phyloP scores from a whole-genome alignment of 768 basidiomycete genomes.

The Amyloporia xantha region DNA sequence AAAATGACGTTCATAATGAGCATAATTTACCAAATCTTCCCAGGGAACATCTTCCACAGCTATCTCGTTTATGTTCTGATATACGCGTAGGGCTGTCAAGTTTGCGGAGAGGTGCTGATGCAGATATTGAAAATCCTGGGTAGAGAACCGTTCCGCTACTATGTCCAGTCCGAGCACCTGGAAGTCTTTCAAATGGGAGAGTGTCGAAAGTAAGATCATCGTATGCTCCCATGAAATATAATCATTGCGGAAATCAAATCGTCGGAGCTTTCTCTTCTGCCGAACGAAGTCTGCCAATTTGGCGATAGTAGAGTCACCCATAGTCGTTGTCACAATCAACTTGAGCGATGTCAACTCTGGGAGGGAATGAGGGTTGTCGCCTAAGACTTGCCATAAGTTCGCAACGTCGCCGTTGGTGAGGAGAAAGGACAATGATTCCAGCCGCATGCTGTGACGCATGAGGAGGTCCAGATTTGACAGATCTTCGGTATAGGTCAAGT shows the following conservation, averaged over 20 bases:
- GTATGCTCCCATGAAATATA: neutral
- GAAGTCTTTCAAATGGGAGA: neutral
- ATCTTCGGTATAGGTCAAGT: neutral
- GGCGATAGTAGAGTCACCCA: neutral
- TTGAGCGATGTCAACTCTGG: slow-evolving; percentile 8
- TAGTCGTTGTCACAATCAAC: neutral
- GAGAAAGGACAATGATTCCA: slow-evolving; percentile 4
- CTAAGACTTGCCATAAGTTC: neutral
- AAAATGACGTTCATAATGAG: too few relatives aligned
- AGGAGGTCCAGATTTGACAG: slow-evolving; percentile 3
- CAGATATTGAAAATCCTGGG: too few relatives aligned
- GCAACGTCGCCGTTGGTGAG: neutral
- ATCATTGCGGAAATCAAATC: slow-evolving; percentile 2
- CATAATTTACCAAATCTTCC: too few relatives aligned
- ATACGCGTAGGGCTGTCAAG: too few relatives aligned
- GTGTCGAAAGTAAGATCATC: neutral
- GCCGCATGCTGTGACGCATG: slow-evolving; percentile 4
- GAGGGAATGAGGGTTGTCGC: neutral
- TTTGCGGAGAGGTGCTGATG: too few relatives aligned
- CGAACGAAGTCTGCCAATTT: slow-evolving; percentile 5
- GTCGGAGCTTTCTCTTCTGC: slow-evolving; percentile 2
- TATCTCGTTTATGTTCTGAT: too few relatives aligned
- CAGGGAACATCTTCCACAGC: too few relatives aligned
- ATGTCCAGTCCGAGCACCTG: slow-evolving; percentile 8
- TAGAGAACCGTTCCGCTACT: too few relatives aligned